These are phyloP conservation scores for Ceratorhiza oryzae-sativae DNA, from an alignment of 1,284 basidiomycete species.

Conservation along the genomic window DNA sequence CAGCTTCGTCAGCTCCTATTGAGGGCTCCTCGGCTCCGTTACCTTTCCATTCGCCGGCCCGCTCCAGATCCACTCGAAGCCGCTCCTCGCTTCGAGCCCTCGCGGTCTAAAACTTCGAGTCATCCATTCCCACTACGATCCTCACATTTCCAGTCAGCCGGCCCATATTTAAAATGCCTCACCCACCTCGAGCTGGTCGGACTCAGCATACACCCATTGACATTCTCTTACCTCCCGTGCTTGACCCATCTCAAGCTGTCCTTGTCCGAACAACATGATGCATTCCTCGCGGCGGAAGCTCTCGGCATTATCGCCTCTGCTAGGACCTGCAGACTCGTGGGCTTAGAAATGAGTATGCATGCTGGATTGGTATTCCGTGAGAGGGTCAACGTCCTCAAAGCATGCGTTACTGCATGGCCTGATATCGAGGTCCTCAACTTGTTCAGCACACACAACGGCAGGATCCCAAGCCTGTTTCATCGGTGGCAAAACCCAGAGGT, in stretches of 20 bases:
- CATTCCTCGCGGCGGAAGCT: slow-evolving; percentile 8
- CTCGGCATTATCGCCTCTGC: slow-evolving; percentile 1
- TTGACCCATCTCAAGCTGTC: slow-evolving; percentile 28
- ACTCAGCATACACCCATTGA: slow-evolving; percentile 24
- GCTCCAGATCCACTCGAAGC: slow-evolving; percentile 4
- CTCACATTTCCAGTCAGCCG: slow-evolving; percentile 9
- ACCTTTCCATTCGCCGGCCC: slow-evolving; percentile 14
- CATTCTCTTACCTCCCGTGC: neutral
- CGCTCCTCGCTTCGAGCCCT: slow-evolving; percentile 13
- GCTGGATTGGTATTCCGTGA: neutral
- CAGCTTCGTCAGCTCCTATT: slow-evolving; percentile 7
- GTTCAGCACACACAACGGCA: neutral
- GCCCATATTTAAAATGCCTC: neutral
- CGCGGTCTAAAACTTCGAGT: slow-evolving; percentile 14
- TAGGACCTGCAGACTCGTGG: neutral
- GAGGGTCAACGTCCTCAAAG: slow-evolving; percentile 1
- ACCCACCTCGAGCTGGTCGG: slow-evolving; percentile 15
- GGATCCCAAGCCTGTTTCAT: neutral
- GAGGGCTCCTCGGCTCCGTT: slow-evolving; percentile 22
- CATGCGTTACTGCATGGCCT: slow-evolving; percentile 17
- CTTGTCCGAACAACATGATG: neutral
- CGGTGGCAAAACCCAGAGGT: slow-evolving; percentile 17
- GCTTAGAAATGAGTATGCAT: slow-evolving; percentile 27
- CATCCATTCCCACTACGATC: slow-evolving; percentile 30
- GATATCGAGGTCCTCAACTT: neutral